A percentile compares a stretch with the other conserved stretches of the same genome.
Evolutionary conservation across 495 filamentous ascomycete species (phyloP).

Genomic region (Trichocladium antarcticum): DNA sequence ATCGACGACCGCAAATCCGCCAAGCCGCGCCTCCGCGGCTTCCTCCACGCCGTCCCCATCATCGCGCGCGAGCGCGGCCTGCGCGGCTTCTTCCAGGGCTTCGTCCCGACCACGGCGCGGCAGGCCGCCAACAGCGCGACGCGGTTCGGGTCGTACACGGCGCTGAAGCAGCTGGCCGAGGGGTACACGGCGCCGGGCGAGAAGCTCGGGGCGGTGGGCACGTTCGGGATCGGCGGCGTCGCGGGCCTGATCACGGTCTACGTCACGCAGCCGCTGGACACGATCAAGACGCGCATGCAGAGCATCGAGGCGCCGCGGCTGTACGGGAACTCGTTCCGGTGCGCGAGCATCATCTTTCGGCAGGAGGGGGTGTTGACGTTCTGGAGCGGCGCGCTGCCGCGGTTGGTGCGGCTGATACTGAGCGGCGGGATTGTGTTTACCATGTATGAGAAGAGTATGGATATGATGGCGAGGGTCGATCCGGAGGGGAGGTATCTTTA

Average conservation of each 20-base stretch:
- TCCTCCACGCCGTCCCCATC: constrained; percentile 77
- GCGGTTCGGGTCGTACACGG: constrained; percentile 82
- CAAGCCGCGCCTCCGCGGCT: constrained; percentile 81
- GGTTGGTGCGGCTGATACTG: constrained; percentile 70
- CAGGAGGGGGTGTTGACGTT: constrained; percentile 85
- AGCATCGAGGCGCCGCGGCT: constrained; percentile 72
- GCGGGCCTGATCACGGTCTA: constrained; percentile 92
- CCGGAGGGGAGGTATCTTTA: constrained; percentile 78
- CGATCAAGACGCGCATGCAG: constrained; percentile 97
- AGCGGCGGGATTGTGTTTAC: constrained; percentile 97
- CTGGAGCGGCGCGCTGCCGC: constrained; percentile 85
- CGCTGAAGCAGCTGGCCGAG: constrained; percentile 80
- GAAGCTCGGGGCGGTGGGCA: constrained; percentile 79
- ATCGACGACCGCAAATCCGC: constrained; percentile 91
- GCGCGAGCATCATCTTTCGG: constrained; percentile 70
- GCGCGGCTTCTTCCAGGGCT: constrained; percentile 90
- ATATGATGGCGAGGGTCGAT: constrained; percentile 68
- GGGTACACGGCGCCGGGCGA: constrained; percentile 88
- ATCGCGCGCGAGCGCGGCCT: constrained; percentile 81
- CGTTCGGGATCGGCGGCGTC: constrained; percentile 81
- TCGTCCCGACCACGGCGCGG: constrained; percentile 86
- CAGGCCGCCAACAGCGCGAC: constrained; percentile 91
- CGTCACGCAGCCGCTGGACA: constrained; percentile 84
- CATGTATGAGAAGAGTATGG: constrained; percentile 98
- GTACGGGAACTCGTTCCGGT: constrained; percentile 84